A percentile compares a stretch with the other conserved stretches of the same genome.
phyloP scores from a whole-genome alignment of 2,329 filamentous ascomycete genomes.

The Knufia petricola region DNA sequence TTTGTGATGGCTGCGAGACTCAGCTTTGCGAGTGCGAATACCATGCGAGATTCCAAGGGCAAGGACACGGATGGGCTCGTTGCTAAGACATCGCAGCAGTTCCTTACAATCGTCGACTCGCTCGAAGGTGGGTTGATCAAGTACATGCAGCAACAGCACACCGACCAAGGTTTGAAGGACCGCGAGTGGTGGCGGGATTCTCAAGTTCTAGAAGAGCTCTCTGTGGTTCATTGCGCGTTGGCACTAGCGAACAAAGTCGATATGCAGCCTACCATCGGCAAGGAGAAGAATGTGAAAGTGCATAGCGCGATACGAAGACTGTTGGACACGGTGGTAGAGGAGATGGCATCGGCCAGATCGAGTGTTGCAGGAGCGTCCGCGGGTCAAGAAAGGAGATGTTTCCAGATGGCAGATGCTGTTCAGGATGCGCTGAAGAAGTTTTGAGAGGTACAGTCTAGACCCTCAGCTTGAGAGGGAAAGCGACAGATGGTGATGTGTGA shows the following conservation, averaged over 20 bases:
- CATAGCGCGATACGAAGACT: not conserved
- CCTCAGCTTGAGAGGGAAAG: too few species aligned
- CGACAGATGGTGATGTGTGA: too few species aligned
- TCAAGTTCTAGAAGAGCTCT: not conserved
- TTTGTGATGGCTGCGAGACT: conserved; percentile 36
- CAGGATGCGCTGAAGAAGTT: not conserved
- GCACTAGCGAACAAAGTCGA: conserved; percentile 3
- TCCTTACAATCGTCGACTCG: conserved; percentile 25
- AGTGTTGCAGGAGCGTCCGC: not conserved
- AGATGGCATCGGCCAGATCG: not conserved
- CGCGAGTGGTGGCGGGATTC: not conserved
- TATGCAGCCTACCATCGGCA: not conserved
- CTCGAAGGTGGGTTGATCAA: not conserved
- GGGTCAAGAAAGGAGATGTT: not conserved
- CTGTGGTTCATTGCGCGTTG: not conserved
- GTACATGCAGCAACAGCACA: not conserved
- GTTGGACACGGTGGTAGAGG: not conserved
- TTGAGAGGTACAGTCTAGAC: not conserved
- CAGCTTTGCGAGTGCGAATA: conserved; percentile 36
- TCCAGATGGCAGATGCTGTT: not conserved
- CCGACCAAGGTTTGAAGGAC: not conserved
- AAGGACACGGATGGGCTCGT: conserved; percentile 35
- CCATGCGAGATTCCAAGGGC: conserved; percentile 29
- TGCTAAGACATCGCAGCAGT: conserved; percentile 30
- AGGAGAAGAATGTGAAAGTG: not conserved